Conservation (phyloP, 225 moss, liverwort and hornwort genomes). For the Straminergon stramineum region DNA sequence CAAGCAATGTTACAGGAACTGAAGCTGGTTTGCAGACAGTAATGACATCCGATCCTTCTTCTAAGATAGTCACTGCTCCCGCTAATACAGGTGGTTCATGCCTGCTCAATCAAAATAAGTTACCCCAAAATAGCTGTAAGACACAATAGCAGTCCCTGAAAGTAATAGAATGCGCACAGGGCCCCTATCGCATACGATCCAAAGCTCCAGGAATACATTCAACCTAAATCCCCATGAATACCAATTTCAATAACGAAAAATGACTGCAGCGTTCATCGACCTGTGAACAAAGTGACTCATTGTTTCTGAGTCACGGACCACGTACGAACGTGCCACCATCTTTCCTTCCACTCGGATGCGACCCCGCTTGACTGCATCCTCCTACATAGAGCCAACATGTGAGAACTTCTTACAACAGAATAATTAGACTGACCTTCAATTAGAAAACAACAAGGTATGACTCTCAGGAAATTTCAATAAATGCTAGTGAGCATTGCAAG, state of each 20-base stretch:
- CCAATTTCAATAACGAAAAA: neutral
- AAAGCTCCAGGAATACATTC: neutral
- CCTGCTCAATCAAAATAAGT: constrained; percentile 30
- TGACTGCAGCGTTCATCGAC: constrained; percentile 7
- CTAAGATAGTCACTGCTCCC: constrained; percentile 54
- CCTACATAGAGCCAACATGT: constrained; percentile 28
- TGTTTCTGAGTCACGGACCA: constrained; percentile 61
- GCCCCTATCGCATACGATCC: neutral
- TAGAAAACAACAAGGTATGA: neutral
- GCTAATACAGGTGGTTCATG: constrained; percentile 93
- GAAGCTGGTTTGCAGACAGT: constrained; percentile 88
- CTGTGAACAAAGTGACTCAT: constrained; percentile 97
- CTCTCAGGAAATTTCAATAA: neutral
- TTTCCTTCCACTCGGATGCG: constrained; percentile 81
- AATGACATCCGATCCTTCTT: constrained; percentile 74
- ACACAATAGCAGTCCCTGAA: neutral
- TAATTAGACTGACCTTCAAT: neutral
- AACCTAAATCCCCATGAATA: neutral
- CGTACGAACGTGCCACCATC: constrained; percentile 50
- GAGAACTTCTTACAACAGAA: neutral
- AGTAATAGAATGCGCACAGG: neutral
- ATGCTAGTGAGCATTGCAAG: neutral
- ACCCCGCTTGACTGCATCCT: constrained; percentile 71
- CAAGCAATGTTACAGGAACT: constrained; percentile 57
- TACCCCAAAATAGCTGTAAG: neutral